Evolutionary conservation across 768 basidiomycete species (phyloP).

Genomic region (Paxillus rubicundulus): DNA sequence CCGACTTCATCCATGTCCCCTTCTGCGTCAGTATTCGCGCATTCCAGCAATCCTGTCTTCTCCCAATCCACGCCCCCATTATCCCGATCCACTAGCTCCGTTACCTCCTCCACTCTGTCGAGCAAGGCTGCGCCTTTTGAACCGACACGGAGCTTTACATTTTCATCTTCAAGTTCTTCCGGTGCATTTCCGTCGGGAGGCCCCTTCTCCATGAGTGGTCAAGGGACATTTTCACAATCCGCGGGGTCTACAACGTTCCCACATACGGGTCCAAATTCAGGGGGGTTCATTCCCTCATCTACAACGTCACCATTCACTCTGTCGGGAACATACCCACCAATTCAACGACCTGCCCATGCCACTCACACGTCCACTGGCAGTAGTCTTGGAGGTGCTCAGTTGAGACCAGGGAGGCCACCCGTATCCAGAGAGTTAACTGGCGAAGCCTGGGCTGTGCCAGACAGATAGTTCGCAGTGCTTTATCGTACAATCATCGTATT

Average conservation of each 20-base stretch:
- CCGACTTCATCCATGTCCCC: conserved; percentile 17
- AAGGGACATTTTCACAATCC: conserved; percentile 19
- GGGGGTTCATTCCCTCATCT: background rate
- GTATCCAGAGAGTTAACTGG: conserved; percentile 11
- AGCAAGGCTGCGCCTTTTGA: conserved; percentile 56
- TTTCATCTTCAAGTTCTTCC: conserved; percentile 19
- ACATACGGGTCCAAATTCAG: conserved; percentile 5
- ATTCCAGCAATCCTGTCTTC: conserved; percentile 5
- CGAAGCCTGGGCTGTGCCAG: conserved; percentile 16
- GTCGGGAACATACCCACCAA: conserved; percentile 14
- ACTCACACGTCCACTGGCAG: conserved; percentile 8
- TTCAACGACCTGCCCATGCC: conserved; percentile 9
- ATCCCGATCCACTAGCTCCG: conserved; percentile 29
- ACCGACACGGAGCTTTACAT: conserved; percentile 35
- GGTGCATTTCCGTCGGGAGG: conserved; percentile 11
- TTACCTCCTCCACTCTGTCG: conserved; percentile 43
- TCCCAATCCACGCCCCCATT: conserved; percentile 15
- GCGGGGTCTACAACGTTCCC: conserved; percentile 6
- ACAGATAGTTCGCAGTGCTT: conserved; percentile 2
- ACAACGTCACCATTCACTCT: conserved; percentile 5
- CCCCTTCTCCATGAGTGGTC: conserved; percentile 10
- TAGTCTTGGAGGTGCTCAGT: conserved; percentile 5
- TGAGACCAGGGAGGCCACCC: conserved; percentile 11
- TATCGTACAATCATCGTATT: background rate
- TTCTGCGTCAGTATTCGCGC: conserved; percentile 15